phyloP scores from a whole-genome alignment of 768 basidiomycete species.

The Xerocomus brunneocitrinus region DNA sequence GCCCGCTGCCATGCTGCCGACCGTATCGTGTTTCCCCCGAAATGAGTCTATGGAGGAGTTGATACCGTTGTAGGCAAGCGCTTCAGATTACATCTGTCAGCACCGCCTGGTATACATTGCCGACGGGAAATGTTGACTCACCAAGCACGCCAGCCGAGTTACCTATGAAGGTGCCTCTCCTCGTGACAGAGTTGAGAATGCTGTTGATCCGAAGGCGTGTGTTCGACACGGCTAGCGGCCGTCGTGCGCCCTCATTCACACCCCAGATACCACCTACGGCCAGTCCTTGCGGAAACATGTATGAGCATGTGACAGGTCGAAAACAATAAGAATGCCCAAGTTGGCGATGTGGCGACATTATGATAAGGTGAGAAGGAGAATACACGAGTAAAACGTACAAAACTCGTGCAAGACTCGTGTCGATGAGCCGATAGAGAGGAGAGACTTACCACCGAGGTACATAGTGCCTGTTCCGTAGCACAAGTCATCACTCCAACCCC shows the following conservation, averaged over 20 bases:
- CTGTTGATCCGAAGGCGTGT: constrained; percentile 91
- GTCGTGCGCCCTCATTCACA: constrained; percentile 85
- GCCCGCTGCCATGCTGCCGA: constrained; percentile 90
- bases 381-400: constrained; percentile 46
- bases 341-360: constrained; percentile 47
- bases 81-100: constrained; percentile 47
- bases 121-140: constrained; percentile 46
- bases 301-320: constrained; percentile 73
- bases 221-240: constrained; percentile 84
- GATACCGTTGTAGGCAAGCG: constrained; percentile 92
- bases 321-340: constrained; percentile 77
- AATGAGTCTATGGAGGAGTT: constrained; percentile 89
- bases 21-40: constrained; percentile 87
- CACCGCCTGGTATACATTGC: constrained; percentile 25
- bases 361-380: constrained; percentile 68
- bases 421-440: constrained; percentile 54
- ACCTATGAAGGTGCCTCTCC: constrained; percentile 95
- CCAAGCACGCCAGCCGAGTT: constrained; percentile 98
- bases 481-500: constrained; percentile 98
- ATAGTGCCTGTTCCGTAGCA: constrained; percentile 99
- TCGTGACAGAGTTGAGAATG: constrained; percentile 91
- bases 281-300: constrained; percentile 69
- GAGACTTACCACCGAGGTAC: constrained; percentile 88
- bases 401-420: constrained; percentile 42
- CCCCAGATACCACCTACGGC: constrained; percentile 95